Base-by-base conservation (phyloP, 768 basidiomycete species). In the Tubosaeta sp. region DNA sequence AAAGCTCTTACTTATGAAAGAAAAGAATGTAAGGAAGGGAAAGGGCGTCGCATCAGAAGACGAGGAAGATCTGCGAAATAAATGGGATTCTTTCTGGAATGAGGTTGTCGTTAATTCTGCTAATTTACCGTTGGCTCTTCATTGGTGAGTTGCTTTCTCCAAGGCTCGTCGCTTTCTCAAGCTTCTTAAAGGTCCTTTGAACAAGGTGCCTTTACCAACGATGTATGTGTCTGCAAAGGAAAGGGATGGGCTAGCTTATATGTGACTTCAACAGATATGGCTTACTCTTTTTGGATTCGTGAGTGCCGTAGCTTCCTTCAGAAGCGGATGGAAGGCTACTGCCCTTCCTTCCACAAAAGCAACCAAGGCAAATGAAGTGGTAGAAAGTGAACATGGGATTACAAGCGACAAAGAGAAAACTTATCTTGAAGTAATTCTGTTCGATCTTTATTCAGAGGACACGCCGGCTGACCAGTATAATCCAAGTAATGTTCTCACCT, bases 121-220 rank as follows among this genome's bases (percentile, higher is more conserved):
- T 22, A 87, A 90, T 63, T 69, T 92, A n/a, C 93, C 91, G 4
- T 66, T 90, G 44, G 88, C 91, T 3, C 67, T 91, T 49, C 93
- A 95, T 64, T 93, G 90, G 92, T 90, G 56, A 48, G 79, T 54
- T 32, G 21, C 16, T 27, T 52, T 31, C 22, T 47, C 14, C 13
- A 30, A 22, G 14, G 30, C 36, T 27, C 3, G 7, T 46, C 29
- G 12, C 13, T 48, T 25, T 44, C 57, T 55, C 21, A 47, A 21
- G 12, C 29, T 39, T 50, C 29, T 31, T 42, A 16, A 47, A 90
- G 87, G 85, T 90, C 88, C 9, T 56, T 83, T 45, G 75, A 84
- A 57, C 73, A 74, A 25, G 86, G 85, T n/a, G 60, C 88, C 5
- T 83, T 88, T 58, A 73, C 75, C 49, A 81, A 82, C 59, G 80